These are phyloP conservation scores for Cladosporium austrohemisphaericum DNA, from an alignment of 2,329 filamentous ascomycete genomes.

Conservation along the genomic window DNA sequence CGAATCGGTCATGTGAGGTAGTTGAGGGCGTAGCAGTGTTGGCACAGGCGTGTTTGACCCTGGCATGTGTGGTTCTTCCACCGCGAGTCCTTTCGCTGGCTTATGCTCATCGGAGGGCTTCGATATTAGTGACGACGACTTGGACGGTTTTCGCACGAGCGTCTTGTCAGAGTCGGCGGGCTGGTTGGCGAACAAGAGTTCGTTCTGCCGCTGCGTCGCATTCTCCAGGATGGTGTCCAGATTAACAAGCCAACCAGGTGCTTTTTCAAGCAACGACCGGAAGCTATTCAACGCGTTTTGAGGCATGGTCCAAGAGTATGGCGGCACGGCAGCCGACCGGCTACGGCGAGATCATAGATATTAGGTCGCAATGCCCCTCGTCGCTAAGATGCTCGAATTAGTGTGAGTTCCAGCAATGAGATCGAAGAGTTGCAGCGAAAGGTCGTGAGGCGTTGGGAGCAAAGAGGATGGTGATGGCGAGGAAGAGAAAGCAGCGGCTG, in stretches of 20 bases:
- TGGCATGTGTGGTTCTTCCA: background rate
- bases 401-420: too few species aligned
- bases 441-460: background rate
- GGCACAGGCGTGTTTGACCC: constrained; percentile 7
- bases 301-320: constrained; percentile 24
- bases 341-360: constrained; percentile 2
- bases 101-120: constrained; percentile 12
- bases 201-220: constrained; percentile 26
- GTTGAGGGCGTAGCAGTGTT: constrained; percentile 20
- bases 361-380: background rate
- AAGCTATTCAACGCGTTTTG: constrained; percentile 30
- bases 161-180: constrained; percentile 14
- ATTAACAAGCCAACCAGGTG: constrained; percentile 32
- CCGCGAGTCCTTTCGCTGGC: background rate
- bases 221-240: constrained; percentile 28
- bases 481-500: too few species aligned
- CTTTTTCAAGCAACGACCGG: constrained; percentile 26
- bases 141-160: constrained; percentile 15
- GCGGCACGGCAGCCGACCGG: constrained; percentile 8
- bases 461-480: background rate
- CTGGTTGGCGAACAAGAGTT: constrained; percentile 25
- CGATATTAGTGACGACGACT: constrained; percentile 25
- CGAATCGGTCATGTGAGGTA: constrained; percentile 27
- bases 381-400: background rate
- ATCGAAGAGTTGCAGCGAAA: background rate